Evolutionary conservation across 192 early-diverging fungal genomes (phyloP).

Genomic region (Diversispora epigaea): DNA sequence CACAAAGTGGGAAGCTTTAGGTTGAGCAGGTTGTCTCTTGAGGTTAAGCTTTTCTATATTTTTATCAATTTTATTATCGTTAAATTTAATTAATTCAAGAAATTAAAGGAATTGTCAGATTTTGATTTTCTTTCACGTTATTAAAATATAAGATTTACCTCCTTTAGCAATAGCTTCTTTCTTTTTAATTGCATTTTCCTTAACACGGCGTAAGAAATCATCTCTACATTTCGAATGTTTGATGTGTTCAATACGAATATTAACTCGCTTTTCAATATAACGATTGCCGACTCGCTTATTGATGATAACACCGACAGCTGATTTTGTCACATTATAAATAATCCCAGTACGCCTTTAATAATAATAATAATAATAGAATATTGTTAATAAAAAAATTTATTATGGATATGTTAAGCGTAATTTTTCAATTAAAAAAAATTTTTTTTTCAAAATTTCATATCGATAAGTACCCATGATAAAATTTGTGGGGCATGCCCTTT

Average conservation of each 20-base stretch:
- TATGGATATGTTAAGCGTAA: not conserved
- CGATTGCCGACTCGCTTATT: constrained; percentile 99
- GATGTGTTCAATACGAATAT: constrained; percentile 98
- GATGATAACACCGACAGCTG: constrained; percentile 96
- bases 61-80: not conserved
- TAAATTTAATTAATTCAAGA: not conserved
- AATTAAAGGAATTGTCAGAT: not conserved
- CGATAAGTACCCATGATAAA: constrained; percentile 85
- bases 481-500: constrained; percentile 99
- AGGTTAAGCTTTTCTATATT: constrained; percentile 63
- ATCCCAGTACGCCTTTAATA: constrained; percentile 85
- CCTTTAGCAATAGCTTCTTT: constrained; percentile 82
- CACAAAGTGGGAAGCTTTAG: constrained; percentile 86
- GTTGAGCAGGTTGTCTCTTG: constrained; percentile 89
- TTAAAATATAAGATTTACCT: constrained; percentile 36
- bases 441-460: not conserved
- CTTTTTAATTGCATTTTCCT: constrained; percentile 86
- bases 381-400: not conserved
- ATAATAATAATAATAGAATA: constrained; percentile 21
- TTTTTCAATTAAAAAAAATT: too few relatives aligned
- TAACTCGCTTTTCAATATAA: constrained; percentile 98
- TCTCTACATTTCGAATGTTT: constrained; percentile 99
- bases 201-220: constrained; percentile 96
- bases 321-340: constrained; percentile 99
- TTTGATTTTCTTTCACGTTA: too few relatives aligned